phyloP scores from a whole-genome alignment of 1,139 yeast genomes.

The Sugiyamaella xylanicola region DNA sequence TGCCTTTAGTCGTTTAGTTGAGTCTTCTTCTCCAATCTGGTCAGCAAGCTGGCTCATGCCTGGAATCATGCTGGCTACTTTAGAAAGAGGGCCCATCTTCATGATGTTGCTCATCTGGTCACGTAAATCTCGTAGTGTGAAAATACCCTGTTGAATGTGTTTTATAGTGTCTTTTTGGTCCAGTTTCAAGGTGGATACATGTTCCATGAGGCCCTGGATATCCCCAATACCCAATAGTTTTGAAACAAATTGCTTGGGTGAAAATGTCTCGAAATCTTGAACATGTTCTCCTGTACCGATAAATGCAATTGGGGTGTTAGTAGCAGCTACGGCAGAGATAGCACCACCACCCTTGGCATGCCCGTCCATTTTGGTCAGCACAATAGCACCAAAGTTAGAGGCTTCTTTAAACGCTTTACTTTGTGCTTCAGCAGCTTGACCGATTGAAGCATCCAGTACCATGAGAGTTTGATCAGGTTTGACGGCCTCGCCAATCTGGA shows the following conservation, averaged over 20 bases:
- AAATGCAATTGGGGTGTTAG: conserved; percentile 92
- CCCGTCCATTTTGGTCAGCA: conserved; percentile 96
- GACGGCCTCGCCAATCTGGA: conserved; percentile 84
- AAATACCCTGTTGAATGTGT: conserved; percentile 92
- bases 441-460: conserved; percentile 97
- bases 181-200: conserved; percentile 81
- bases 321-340: conserved; percentile 96
- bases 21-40: conserved; percentile 83
- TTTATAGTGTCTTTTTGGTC: conserved; percentile 93
- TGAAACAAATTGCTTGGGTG: conserved; percentile 86
- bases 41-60: conserved; percentile 81
- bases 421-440: conserved; percentile 97
- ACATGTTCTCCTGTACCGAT: conserved; percentile 99
- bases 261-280: conserved; percentile 87
- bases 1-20: conserved; percentile 74
- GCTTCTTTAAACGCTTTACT: conserved; percentile 93
- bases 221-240: conserved; percentile 94
- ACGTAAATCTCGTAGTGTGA: conserved; percentile 87
- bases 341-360: conserved; percentile 99
- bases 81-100: conserved; percentile 95
- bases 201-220: conserved; percentile 90
- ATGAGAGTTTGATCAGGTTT: conserved; percentile 91
- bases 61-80: conserved; percentile 94
- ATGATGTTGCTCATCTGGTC: conserved; percentile 93
- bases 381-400: conserved; percentile 91